Conservation (phyloP, 2,329 filamentous ascomycete species). For the Penicillium oxalicum region DNA sequence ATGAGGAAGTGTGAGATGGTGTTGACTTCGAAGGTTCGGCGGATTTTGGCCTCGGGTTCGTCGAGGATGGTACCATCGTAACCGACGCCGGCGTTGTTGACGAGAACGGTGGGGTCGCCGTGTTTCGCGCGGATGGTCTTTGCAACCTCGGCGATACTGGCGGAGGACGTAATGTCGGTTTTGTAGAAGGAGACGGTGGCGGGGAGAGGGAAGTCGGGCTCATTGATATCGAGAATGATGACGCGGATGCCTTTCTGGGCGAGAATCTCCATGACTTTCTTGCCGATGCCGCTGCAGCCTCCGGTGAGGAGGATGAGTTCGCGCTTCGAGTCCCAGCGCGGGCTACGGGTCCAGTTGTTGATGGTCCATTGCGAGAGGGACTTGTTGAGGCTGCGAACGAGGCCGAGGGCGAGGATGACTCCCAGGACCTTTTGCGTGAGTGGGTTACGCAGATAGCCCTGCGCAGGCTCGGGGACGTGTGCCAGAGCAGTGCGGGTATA, state of each 20-base stretch:
- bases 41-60: constrained; percentile 40
- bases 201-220: constrained; percentile 28
- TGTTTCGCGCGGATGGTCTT: constrained; percentile 34
- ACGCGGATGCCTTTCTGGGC: constrained; percentile 26
- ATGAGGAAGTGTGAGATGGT: constrained; percentile 47
- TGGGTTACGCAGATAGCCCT: constrained; percentile 23
- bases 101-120: constrained; percentile 43
- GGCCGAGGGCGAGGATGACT: constrained; percentile 18
- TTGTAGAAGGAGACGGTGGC: constrained; percentile 34
- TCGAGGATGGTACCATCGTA: constrained; percentile 45
- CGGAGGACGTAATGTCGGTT: constrained; percentile 33
- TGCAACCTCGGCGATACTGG: constrained; percentile 29
- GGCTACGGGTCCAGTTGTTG: constrained; percentile 27
- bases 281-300: constrained; percentile 36
- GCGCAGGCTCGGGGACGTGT: constrained; percentile 24
- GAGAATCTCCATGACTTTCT: constrained; percentile 31
- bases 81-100: constrained; percentile 49
- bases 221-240: constrained; percentile 34
- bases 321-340: constrained; percentile 20
- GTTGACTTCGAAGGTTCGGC: constrained; percentile 50
- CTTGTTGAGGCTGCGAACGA: constrained; percentile 26
- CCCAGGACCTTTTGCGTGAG: constrained; percentile 25
- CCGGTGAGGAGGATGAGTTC: constrained; percentile 36
- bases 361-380: constrained; percentile 23
- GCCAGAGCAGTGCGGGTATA: constrained; percentile 21